Conservation (phyloP, 306 rosid genomes). For the Castanea sativa region DNA sequence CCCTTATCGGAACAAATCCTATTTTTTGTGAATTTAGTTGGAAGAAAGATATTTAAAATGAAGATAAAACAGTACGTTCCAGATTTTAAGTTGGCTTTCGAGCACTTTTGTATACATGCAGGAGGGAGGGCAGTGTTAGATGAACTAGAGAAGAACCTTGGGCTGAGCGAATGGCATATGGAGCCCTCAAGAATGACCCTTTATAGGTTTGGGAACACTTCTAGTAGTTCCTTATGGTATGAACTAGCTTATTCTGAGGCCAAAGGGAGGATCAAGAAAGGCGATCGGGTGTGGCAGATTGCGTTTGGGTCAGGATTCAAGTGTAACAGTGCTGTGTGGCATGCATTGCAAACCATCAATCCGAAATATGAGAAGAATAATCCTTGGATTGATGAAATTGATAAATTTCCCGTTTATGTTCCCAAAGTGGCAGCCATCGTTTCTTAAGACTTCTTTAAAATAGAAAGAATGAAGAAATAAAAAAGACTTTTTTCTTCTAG, state of each 20-base stretch:
- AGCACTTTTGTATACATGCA: neutral
- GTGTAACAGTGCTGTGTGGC: slow-evolving; percentile 2
- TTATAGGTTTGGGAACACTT: neutral
- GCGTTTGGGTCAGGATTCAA: slow-evolving; percentile 7
- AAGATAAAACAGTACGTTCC: neutral
- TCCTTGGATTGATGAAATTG: slow-evolving; percentile 3
- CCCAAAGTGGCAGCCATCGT: neutral
- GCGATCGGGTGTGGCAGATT: neutral
- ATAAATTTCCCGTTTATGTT: neutral
- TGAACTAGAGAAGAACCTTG: neutral
- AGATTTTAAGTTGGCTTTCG: neutral
- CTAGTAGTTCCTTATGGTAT: neutral
- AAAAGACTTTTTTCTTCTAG: neutral
- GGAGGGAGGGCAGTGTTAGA: neutral
- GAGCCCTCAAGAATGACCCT: slow-evolving; percentile 5
- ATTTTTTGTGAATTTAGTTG: neutral
- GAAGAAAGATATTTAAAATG: neutral
- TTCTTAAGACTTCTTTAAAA: neutral
- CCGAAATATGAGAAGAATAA: neutral
- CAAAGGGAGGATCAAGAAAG: slow-evolving; percentile 2
- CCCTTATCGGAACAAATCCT: neutral
- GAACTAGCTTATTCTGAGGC: neutral
- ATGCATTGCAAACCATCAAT: neutral
- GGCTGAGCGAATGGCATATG: neutral
- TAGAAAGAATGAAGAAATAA: no score